Evolutionary conservation across 148 eudicot genomes (phyloP), one percentile per base, ranked within the genome.

Genomic region (Bassia scoparia): DNA sequence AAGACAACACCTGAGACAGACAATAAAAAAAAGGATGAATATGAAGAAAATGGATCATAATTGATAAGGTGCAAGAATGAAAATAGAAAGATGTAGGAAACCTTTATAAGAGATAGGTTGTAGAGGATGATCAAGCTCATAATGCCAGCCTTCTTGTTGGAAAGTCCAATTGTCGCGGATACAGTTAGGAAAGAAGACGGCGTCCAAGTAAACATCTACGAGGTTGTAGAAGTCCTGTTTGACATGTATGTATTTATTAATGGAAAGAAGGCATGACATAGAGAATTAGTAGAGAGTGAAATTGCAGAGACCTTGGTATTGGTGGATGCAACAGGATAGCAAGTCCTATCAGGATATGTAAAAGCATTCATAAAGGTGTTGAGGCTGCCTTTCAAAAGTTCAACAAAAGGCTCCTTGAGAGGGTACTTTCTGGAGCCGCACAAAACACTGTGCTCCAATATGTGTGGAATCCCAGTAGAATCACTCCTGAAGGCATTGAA

Each of bases 121-220:
- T 27, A 93, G 81, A 31, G 96, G 97, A 67, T 95, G 86, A 81
- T 95, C 80, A 69, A 95, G 86, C 82, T 95, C 99, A 69, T 95
- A 91, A 85, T 95, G 99, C 99, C 99, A 95, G 58, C 99, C 99
- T 84, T 95, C 99, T 80, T 95, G 99, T 76, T 95, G 99, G 76
- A 95, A 95, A 59, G 96, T 95, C 70, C 82, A 87, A 34, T 78
- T 34, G 65, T 91, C 97, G 71, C 88, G 96, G 53, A 95, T 89
- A 66, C 99, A 95, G 73, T 88, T 95, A 4, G 99, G 99, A 81
- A 91, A 95, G 78, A 95, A 91, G 72, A 95, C 99, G 3, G 99
- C 99, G 77, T 95, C 99, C 80, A 95, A 79, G 84, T 95, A 95
- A 61, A 95, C 99, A 84, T 95, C 99, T 52, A 95, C 97, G 89